Conservation (phyloP, 495 filamentous ascomycete species). For the Talaromyces adpressus region DNA sequence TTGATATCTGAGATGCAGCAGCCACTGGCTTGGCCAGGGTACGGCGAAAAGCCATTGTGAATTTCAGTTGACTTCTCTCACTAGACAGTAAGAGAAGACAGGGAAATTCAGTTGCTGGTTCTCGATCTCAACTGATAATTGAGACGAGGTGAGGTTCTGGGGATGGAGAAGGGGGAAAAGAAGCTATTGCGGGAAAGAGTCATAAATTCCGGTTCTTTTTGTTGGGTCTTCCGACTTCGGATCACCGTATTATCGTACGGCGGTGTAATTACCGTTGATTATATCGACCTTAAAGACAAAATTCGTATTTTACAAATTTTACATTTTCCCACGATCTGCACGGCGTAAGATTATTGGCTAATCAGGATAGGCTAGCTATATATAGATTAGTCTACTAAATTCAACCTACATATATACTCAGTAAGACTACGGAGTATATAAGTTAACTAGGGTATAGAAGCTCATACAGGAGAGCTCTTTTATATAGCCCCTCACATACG, state of each 20-base stretch:
- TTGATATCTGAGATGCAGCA: slow-evolving; percentile 28
- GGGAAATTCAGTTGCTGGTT: not conserved
- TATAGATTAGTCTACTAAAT: no score
- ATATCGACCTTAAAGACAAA: no score
- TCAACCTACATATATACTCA: no score
- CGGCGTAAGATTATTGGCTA: no score
- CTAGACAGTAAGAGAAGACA: not conserved
- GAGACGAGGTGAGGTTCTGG: not conserved
- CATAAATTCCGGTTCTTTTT: slow-evolving; percentile 2
- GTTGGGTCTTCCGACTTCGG: not conserved
- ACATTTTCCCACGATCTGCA: no score
- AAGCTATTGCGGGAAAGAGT: slow-evolving; percentile 4
- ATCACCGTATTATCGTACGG: slow-evolving; percentile 1
- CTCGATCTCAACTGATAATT: slow-evolving; percentile 7
- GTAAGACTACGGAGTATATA: no score
- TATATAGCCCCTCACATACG: no score
- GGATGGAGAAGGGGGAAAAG: not conserved
- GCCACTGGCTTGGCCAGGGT: slow-evolving; percentile 31
- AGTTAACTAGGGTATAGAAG: no score
- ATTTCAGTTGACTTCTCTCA: not conserved
- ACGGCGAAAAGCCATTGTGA: slow-evolving; percentile 43
- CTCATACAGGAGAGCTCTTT: no score
- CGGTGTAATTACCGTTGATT: not conserved
- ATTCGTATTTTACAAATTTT: no score
- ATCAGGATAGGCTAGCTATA: no score